These are phyloP conservation scores for Cicer cuneatum DNA, from an alignment of 306 rosid species.

Conservation along the genomic window DNA sequence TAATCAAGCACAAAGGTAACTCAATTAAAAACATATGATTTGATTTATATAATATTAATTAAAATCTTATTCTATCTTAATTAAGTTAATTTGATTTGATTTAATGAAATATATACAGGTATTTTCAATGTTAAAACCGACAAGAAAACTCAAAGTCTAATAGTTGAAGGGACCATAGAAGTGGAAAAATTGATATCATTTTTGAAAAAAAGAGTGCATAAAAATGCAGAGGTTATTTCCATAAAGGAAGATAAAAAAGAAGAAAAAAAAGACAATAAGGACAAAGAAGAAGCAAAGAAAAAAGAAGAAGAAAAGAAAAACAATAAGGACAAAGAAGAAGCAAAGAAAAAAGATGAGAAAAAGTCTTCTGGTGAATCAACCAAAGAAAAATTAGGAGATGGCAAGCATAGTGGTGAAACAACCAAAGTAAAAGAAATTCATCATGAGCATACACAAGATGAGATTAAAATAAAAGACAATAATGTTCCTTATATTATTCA, in stretches of 20 bases:
- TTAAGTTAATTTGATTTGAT: background rate
- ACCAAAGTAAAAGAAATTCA: constrained; percentile 41
- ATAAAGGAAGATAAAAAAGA: constrained; percentile 49
- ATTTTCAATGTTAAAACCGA: constrained; percentile 73
- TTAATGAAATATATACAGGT: constrained; percentile 47
- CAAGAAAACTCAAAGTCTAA: constrained; percentile 59
- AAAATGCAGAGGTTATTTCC: constrained; percentile 63
- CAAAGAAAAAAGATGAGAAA: constrained; percentile 42
- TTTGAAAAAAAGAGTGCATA: constrained; percentile 64
- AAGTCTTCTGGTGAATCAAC: constrained; percentile 13
- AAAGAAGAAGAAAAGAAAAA: constrained; percentile 46
- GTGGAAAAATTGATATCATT: constrained; percentile 60
- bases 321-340: constrained; percentile 38
- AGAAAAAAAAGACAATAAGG: constrained; percentile 45
- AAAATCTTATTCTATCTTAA: background rate
- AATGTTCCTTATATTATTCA: constrained; percentile 75
- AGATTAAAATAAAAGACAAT: constrained; percentile 54
- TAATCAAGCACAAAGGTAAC: constrained; percentile 71
- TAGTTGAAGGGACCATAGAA: constrained; percentile 77
- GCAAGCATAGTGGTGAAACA: constrained; percentile 36
- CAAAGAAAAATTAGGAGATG: constrained; percentile 20
- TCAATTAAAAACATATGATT: background rate
- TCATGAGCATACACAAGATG: constrained; percentile 49
- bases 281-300: constrained; percentile 41
- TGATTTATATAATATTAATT: background rate